Evolutionary conservation across 257 asterid species (phyloP), one percentile per base, ranked within the genome.

Genomic region (Petunia secreta): DNA sequence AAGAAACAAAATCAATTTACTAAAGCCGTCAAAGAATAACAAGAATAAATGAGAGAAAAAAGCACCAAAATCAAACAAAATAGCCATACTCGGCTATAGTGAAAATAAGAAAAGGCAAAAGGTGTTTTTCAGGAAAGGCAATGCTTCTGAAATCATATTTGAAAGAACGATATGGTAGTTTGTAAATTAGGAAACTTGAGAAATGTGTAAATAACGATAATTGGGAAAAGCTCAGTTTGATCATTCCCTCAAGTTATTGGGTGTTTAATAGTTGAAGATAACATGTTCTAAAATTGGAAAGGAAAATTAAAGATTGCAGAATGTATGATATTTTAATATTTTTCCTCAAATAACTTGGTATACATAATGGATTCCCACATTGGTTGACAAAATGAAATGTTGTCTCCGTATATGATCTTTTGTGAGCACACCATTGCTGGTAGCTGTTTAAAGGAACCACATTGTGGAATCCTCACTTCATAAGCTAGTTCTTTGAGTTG

Each of bases 361-460:
- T n/a, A 57, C n/a, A 5, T 5, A 57, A 69, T 46, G 41, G 57
- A 46, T 8, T 25, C 41, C 9, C 41, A 46, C 41, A 69, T 25
- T 71, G 44, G 60, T 50, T 71, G 46, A 34, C 25, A 25, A 13
- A 11, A 13, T 5, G 60, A 60, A 25, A 25, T 5, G 0, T 6
- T 71, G 77, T 48, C 59, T 55, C 77, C 77, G 25, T 69, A 48
- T 71, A 46, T 25, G 59, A 25, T 71, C 60, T 25, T 25, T 25
- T 0, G 25, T 25, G 25, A 25, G 25, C 25, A 25, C 25, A 25
- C 25, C 25, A 25, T 25, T 25, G 25, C 25, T 25, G 25, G 25
- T 25, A 25, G 25, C 25, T 25, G 25, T 25, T 25, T 25, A 25
- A 25, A 25, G 25, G 25, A 25, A 25, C 25, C 25, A 25, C 25